phyloP scores from a whole-genome alignment of 495 filamentous ascomycete species.

The Halenospora varia region DNA sequence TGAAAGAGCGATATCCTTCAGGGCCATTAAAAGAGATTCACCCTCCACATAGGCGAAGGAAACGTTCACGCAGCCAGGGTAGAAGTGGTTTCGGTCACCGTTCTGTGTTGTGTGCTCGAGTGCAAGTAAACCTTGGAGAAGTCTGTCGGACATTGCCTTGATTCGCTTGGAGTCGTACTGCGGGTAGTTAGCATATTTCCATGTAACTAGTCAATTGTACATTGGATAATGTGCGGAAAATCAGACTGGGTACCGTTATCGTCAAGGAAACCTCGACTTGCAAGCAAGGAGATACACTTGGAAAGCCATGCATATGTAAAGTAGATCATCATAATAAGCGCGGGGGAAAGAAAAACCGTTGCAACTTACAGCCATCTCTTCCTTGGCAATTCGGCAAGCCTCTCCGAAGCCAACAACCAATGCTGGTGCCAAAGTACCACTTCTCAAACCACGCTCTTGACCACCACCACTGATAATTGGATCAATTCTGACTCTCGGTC shows the following conservation, averaged over 20 bases:
- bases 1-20: conserved; percentile 96
- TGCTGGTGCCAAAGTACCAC: conserved; percentile 87
- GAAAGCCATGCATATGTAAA: conserved; percentile 66
- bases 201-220: neutral
- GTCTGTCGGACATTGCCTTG: conserved; percentile 72
- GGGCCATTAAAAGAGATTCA: conserved; percentile 94
- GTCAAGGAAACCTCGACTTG: conserved; percentile 31
- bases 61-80: conserved; percentile 96
- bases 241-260: conserved; percentile 28
- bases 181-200: conserved; percentile 27
- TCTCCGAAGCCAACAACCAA: conserved; percentile 92
- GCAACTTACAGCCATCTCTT: conserved; percentile 79
- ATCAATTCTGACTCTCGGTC: conserved; percentile 89
- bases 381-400: conserved; percentile 83
- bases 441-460: conserved; percentile 90
- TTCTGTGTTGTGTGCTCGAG: conserved; percentile 93
- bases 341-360: conserved; percentile 1
- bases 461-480: conserved; percentile 95
- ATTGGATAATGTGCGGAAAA: conserved; percentile 1
- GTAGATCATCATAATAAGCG: conserved; percentile 58
- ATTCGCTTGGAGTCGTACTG: conserved; percentile 92
- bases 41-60: conserved; percentile 98
- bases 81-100: conserved; percentile 76
- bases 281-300: conserved; percentile 44
- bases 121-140: conserved; percentile 73